Percentiles rank a stretch among this genome's conserved stretches.
Conservation (phyloP, 2,329 filamentous ascomycete genomes). For the Cladosporium phlei region DNA sequence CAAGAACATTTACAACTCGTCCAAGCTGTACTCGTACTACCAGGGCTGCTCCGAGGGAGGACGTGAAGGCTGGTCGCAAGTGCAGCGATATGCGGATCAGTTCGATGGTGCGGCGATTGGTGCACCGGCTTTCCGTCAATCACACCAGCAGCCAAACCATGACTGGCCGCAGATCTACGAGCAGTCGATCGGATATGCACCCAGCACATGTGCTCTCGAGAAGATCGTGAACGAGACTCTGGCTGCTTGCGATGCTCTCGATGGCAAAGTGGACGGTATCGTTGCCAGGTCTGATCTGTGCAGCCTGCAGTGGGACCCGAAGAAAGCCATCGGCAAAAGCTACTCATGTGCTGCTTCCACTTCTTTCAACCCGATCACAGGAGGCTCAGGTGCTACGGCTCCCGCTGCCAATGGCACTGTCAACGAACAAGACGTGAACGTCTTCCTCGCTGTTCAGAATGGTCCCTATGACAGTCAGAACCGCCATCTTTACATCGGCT, state of each 20-base stretch:
- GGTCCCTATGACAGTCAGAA: slow-evolving; percentile 40
- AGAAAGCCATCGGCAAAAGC: slow-evolving; percentile 42
- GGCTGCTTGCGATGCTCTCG: slow-evolving; percentile 50
- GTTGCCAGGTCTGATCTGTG: slow-evolving; percentile 48
- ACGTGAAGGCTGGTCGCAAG: slow-evolving; percentile 46
- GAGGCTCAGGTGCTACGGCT: slow-evolving; percentile 5
- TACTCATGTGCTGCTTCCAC: slow-evolving; percentile 40
- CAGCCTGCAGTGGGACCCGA: slow-evolving; percentile 44
- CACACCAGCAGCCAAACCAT: slow-evolving; percentile 45
- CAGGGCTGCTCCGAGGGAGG: slow-evolving; percentile 54
- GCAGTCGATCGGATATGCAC: slow-evolving; percentile 38
- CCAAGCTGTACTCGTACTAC: slow-evolving; percentile 46
- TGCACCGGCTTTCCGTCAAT: slow-evolving; percentile 45
- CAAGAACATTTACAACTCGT: slow-evolving; percentile 35
- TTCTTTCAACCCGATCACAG: slow-evolving; percentile 16
- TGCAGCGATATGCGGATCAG: slow-evolving; percentile 48
- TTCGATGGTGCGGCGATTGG: slow-evolving; percentile 46
- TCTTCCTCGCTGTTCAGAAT: slow-evolving; percentile 34
- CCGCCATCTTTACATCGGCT: slow-evolving; percentile 40
- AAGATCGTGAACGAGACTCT: slow-evolving; percentile 54
- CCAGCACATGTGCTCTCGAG: slow-evolving; percentile 43
- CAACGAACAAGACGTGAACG: slow-evolving; percentile 28
- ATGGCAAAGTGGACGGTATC: slow-evolving; percentile 53
- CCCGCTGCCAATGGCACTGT: slow-evolving; percentile 34
- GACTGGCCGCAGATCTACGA: slow-evolving; percentile 39